phyloP scores from a whole-genome alignment of 83 land plant genomes.

The Larix sibirica region DNA sequence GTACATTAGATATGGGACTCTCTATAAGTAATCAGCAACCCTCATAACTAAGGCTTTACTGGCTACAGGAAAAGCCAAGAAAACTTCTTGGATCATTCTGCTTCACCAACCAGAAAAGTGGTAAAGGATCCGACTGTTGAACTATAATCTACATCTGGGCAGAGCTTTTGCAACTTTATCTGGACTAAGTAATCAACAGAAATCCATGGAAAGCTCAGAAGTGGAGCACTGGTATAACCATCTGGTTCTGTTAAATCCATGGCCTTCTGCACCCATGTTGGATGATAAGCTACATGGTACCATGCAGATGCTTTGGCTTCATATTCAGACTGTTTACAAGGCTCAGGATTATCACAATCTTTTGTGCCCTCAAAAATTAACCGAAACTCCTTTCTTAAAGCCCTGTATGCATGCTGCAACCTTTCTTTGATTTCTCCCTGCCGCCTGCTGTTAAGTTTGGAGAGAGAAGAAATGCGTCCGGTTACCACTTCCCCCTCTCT shows the following conservation, averaged over 20 bases:
- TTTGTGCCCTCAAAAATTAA: conserved; percentile 45
- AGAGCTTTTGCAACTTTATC: conserved; percentile 43
- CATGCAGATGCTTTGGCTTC: conserved; percentile 88
- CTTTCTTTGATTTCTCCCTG: conserved; percentile 72
- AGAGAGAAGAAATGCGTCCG: conserved; percentile 61
- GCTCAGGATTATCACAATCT: conserved; percentile 34
- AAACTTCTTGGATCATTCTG: too few relatives aligned
- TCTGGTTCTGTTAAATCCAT: conserved; percentile 32
- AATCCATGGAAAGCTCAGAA: conserved; percentile 90
- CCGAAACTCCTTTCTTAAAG: conserved; percentile 61
- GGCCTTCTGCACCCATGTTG: conserved; percentile 52
- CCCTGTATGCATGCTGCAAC: conserved; percentile 59
- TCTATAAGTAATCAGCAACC: too few relatives aligned
- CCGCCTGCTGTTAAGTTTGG: conserved; percentile 57
- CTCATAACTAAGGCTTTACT: too few relatives aligned
- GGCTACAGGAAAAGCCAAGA: too few relatives aligned
- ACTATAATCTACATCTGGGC: conserved; percentile 8
- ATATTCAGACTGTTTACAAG: conserved; percentile 11
- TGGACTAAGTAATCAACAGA: conserved; percentile 58
- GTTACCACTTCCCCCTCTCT: conserved; percentile 81
- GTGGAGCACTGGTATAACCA: conserved; percentile 1
- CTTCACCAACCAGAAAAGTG: neutral
- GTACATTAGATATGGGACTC: too few relatives aligned
- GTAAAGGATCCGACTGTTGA: neutral
- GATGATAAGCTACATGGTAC: conserved; percentile 88